Evolutionary conservation across 495 filamentous ascomycete species (phyloP).

Genomic region (Neurospora tetraspora): DNA sequence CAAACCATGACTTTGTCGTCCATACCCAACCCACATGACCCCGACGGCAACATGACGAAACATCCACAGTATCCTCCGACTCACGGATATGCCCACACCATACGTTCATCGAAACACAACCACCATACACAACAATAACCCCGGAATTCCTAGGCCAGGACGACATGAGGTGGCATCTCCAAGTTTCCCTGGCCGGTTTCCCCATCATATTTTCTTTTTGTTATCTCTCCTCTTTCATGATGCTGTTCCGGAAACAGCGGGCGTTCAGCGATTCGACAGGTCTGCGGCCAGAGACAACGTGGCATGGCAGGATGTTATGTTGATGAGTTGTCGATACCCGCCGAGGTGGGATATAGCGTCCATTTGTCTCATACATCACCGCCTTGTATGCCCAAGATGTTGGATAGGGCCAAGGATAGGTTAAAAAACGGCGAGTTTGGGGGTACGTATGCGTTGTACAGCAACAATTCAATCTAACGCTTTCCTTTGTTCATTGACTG

Average conservation of each 20-base stretch:
- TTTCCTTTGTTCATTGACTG: constrained; percentile 17
- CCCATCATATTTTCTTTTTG: not conserved
- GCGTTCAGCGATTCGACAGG: constrained; percentile 6
- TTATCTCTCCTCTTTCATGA: not conserved
- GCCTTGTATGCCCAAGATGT: not conserved
- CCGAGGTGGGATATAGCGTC: constrained; percentile 9
- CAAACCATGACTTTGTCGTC: not conserved
- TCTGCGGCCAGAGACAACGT: constrained; percentile 10
- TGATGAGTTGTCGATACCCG: constrained; percentile 18
- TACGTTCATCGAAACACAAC: not conserved
- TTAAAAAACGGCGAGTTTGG: not conserved
- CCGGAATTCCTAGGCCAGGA: not conserved
- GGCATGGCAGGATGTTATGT: constrained; percentile 10
- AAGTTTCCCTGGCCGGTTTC: not conserved
- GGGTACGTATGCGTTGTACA: constrained; percentile 7
- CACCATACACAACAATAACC: not conserved
- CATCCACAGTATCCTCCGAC: not conserved
- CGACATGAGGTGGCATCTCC: not conserved
- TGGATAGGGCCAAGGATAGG: constrained; percentile 11
- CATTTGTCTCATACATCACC: constrained; percentile 7
- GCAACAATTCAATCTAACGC: constrained; percentile 11
- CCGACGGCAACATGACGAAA: not conserved
- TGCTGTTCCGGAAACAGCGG: not conserved
- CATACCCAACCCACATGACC: not conserved
- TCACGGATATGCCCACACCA: not conserved